Base-by-base conservation (phyloP, 108 stramenopile species). In the Seminavis robusta region DNA sequence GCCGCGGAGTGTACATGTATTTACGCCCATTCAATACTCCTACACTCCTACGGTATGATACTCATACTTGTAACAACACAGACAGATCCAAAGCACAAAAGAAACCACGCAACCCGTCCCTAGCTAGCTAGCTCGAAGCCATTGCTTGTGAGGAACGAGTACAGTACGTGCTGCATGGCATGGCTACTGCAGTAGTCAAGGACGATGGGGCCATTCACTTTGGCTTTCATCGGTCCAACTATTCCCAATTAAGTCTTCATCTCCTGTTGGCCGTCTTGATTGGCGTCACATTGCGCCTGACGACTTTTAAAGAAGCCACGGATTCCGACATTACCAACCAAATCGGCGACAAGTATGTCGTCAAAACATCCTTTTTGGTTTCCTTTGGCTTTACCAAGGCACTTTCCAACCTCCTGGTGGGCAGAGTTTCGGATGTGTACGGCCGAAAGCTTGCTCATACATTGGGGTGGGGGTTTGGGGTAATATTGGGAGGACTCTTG, bases 351-450 rank as follows among this genome's bases (percentile, higher is more conserved):
- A 16, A 45, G 33, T 50, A 61, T 38, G 40, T 21, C 26, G 29
- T 25, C 38, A 48, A 61, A 33, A 61, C 59, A 13, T 48, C 59
- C 8, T 61, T 61, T 40, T 25, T 61, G 30, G 48, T 61, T 15
- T 38, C 47, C 3, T 61, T 61, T 61, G 59, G 59, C 9, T 61
- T 61, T 17, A 61, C 59, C 33, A 61, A 61, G 36, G 59, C 59
- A 16, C 17, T 48, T 20, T 61, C 59, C 15, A 61, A 61, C 17
- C 1, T 61, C 15, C 33, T 50, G 6, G 59, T 61, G 3, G 59
- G 59, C 10, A 33, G 59, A 10, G 24, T 49, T 3, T 61, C 59
- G 25, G 59, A 61, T 49, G 1, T 49, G 4, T 40, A 49, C 29
- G 59, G 59, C 1, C 59, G 59, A 9, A 48, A 49, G 7, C 3